A percentile compares a stretch with the other conserved stretches of the same genome.
Conservation (phyloP, 192 early-diverging fungal genomes). For the Coemansia sp. region DNA sequence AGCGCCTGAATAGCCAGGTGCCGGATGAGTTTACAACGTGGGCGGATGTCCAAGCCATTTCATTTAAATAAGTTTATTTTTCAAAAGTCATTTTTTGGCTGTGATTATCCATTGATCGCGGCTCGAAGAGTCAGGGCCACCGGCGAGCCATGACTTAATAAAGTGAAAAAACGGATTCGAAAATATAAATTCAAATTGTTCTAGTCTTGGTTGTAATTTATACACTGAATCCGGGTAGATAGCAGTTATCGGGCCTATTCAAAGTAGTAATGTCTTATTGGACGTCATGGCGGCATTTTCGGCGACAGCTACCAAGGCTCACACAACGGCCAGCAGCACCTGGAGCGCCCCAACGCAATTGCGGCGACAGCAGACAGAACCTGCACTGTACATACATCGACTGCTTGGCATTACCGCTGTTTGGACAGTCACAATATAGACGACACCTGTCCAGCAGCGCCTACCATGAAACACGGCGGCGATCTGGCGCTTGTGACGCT, state of each 20-base stretch:
- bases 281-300: slow-evolving; percentile 28
- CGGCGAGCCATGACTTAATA: no score
- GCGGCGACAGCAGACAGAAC: background rate
- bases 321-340: background rate
- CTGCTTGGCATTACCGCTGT: background rate
- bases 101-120: no score
- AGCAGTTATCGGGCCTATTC: background rate
- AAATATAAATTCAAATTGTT: no score
- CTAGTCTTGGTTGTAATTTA: background rate
- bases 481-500: background rate
- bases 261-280: slow-evolving; percentile 15
- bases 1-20: slow-evolving; percentile 28
- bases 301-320: slow-evolving; percentile 10
- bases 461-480: background rate
- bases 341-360: background rate
- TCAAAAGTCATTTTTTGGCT: no score
- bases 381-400: background rate
- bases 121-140: no score
- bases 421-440: background rate
- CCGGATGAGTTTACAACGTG: slow-evolving; percentile 42
- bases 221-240: background rate
- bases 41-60: slow-evolving; percentile 17
- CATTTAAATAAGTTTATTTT: slow-evolving; percentile 7
- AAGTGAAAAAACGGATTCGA: no score
- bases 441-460: background rate